phyloP scores from a whole-genome alignment of 2,329 filamentous ascomycete species.

The Ceratocystis huliohia region DNA sequence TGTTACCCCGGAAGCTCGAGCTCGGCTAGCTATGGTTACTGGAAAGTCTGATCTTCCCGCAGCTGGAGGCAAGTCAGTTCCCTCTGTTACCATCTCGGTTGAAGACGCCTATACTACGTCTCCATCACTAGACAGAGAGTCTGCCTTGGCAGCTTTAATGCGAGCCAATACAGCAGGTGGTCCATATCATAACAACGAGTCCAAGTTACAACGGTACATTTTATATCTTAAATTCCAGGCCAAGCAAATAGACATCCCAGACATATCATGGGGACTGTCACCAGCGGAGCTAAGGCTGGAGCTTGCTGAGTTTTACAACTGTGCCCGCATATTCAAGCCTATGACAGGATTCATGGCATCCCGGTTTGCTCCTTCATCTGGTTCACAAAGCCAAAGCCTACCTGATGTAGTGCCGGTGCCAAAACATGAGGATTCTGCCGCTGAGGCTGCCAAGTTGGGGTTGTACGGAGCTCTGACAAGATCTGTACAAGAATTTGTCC shows the following conservation, averaged over 20 bases:
- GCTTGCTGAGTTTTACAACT: constrained; percentile 57
- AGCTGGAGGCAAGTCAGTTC: constrained; percentile 52
- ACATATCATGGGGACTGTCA: constrained; percentile 30
- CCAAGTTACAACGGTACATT: constrained; percentile 69
- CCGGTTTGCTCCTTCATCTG: constrained; percentile 65
- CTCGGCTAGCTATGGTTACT: constrained; percentile 61
- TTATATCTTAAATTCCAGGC: constrained; percentile 53
- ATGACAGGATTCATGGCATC: constrained; percentile 88
- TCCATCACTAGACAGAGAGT: constrained; percentile 52
- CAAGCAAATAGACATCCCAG: constrained; percentile 30
- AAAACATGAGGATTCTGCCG: constrained; percentile 52
- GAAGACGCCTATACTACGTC: constrained; percentile 39
- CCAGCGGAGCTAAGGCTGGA: constrained; percentile 60
- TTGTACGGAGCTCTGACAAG: constrained; percentile 91
- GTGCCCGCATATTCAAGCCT: constrained; percentile 68
- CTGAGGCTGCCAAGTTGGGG: constrained; percentile 73
- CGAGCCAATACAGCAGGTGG: constrained; percentile 53
- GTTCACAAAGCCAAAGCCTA: constrained; percentile 21
- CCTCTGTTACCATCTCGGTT: constrained; percentile 48
- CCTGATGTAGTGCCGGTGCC: constrained; percentile 28
- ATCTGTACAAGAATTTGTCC: constrained; percentile 57
- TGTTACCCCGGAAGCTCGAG: constrained; percentile 63
- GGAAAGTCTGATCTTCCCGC: constrained; percentile 66
- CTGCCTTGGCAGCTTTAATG: constrained; percentile 54
- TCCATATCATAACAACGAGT: constrained; percentile 73